Evolutionary conservation across 2,329 filamentous ascomycete species (phyloP).

Genomic region (Pestalotiopsis sp.): DNA sequence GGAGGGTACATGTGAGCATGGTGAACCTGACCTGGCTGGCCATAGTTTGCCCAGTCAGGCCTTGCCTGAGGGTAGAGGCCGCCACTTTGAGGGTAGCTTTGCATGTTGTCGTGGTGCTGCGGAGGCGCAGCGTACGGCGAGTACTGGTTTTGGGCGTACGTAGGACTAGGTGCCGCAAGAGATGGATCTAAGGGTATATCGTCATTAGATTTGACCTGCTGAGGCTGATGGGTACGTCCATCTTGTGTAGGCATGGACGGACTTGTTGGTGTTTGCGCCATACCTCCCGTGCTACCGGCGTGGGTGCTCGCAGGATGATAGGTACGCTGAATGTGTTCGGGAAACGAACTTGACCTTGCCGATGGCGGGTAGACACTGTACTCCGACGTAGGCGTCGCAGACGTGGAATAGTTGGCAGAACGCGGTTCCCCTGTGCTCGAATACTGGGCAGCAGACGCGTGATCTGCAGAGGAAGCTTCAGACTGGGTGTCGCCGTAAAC

Average conservation of each 20-base stretch:
- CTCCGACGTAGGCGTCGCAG: conserved; percentile 84
- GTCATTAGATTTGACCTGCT: conserved; percentile 88
- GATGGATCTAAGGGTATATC: conserved; percentile 99
- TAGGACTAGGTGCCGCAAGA: conserved; percentile 89
- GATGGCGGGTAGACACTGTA: conserved; percentile 77
- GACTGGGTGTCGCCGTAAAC: conserved; percentile 70
- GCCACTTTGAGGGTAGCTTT: conserved; percentile 67
- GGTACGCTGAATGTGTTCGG: conserved; percentile 82
- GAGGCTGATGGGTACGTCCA: conserved; percentile 75
- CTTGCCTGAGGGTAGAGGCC: conserved; percentile 68
- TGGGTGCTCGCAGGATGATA: conserved; percentile 78
- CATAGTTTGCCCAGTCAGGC: conserved; percentile 74
- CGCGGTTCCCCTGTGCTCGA: conserved; percentile 79
- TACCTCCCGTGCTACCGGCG: conserved; percentile 76
- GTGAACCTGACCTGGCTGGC: conserved; percentile 49
- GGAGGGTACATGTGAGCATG: conserved; percentile 56
- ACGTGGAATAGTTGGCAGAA: conserved; percentile 68
- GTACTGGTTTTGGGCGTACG: conserved; percentile 81
- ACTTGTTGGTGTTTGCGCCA: conserved; percentile 98
- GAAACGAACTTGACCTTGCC: conserved; percentile 78
- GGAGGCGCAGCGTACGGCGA: conserved; percentile 82
- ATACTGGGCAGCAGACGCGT: conserved; percentile 90
- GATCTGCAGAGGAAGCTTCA: conserved; percentile 88
- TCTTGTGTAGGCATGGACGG: conserved; percentile 88
- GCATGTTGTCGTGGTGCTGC: conserved; percentile 73